Percentiles rank a stretch among this genome's conserved stretches.
Evolutionary conservation across 306 rosid species (phyloP).

Genomic region (Argentina anserina): DNA sequence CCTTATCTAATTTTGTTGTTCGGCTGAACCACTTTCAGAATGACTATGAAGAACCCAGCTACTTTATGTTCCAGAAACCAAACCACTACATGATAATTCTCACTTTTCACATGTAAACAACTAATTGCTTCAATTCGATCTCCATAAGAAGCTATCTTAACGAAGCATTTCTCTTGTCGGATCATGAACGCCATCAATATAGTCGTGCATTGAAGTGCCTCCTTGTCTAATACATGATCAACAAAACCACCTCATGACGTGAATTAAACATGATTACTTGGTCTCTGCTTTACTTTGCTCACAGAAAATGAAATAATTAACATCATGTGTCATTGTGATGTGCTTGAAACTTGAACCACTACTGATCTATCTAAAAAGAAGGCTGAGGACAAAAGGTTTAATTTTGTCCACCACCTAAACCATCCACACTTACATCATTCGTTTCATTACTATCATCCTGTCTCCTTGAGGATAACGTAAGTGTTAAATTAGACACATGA

Average conservation of each 20-base stretch:
- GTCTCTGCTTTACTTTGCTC: not conserved
- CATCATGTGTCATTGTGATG: not conserved
- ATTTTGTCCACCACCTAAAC: conserved; percentile 1
- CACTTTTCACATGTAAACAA: not conserved
- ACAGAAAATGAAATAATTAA: not conserved
- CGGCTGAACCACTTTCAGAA: conserved; percentile 10
- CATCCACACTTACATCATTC: not conserved
- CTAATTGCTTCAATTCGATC: not conserved
- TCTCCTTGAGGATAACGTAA: not conserved
- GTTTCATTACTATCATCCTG: not conserved
- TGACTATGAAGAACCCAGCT: not conserved
- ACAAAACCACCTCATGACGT: not conserved
- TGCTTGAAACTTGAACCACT: not conserved
- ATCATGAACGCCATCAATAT: not conserved
- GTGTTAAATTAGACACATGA: not conserved
- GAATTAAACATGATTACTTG: not conserved
- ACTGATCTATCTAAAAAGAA: not conserved
- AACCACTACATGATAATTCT: not conserved
- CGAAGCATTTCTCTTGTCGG: not conserved
- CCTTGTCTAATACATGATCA: not conserved
- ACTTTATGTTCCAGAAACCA: conserved; percentile 8
- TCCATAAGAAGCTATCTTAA: not conserved
- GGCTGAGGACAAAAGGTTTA: not conserved
- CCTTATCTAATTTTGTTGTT: not conserved
- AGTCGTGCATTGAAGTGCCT: not conserved